Evolutionary conservation across 2,329 filamentous ascomycete genomes (phyloP), one percentile per base, ranked within the genome.

Genomic region (Myriosclerotinia duriaeana): DNA sequence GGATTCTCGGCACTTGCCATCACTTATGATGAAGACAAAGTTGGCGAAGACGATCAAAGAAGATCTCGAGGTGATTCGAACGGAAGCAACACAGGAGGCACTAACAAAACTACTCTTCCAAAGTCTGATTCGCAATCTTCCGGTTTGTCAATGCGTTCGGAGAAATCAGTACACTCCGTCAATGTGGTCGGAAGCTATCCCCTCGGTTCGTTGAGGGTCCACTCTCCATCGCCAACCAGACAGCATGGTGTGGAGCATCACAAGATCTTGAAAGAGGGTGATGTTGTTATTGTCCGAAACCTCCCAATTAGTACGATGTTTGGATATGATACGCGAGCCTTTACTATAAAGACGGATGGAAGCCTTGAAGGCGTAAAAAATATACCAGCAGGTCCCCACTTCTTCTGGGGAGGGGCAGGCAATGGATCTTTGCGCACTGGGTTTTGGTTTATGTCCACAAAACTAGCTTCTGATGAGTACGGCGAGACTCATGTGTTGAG

Each of bases 381-480:
- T 65, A 78, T 89, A 36, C 84, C 85, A 0, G 73, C 78, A 0
- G 87, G 87, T 0, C 74, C 82, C 17, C 87, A 89, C 73, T 83
- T 89, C 67, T 78, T 88, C 66, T 89, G 85, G 85, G 80, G 83
- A 38, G 79, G 85, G 2, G 79, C 84, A 30, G 79, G 80, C 0
- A 78, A 78, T 2, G 78, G 79, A 22, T 83, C 84, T 2, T 76
- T 80, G 40, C 81, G 86, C 4, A 83, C 79, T 65, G 87, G 85
- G 6, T 86, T 83, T 73, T 89, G 86, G 85, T 78, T 88, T 65
- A 75, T 76, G 65, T 71, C 70, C 17, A 60, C 67, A 17, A 72
- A 73, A 58, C 69, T 70, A 42, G 62, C 59, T n/a, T 68, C 69
- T 14, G 55, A 67, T 42, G 73, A 76, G 17, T 73, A 66, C 40